A percentile compares a stretch with the other conserved stretches of the same genome.
These are phyloP conservation scores for Podila epicladia DNA, from an alignment of 192 early-diverging fungal genomes.

Conservation along the genomic window DNA sequence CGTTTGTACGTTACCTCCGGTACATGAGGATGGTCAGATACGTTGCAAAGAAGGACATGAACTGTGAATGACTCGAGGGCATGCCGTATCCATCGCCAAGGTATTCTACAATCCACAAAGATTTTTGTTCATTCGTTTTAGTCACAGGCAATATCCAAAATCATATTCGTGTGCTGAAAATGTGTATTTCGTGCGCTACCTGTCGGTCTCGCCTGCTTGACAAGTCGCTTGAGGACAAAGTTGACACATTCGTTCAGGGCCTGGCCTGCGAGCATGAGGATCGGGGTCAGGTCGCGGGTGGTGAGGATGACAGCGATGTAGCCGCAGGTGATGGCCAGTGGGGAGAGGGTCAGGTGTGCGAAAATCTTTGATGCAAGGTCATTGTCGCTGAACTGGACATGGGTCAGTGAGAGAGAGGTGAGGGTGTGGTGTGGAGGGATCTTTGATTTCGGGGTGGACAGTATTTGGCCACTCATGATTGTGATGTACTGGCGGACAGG, in stretches of 20 bases:
- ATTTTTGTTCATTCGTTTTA: background rate
- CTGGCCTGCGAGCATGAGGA: constrained; percentile 76
- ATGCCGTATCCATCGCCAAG: constrained; percentile 85
- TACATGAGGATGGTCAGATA: constrained; percentile 66
- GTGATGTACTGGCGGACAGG: background rate
- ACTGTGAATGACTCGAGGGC: constrained; percentile 87
- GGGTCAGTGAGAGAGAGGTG: constrained; percentile 74
- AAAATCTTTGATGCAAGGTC: constrained; percentile 71
- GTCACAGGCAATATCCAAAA: background rate
- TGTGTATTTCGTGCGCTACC: constrained; percentile 42
- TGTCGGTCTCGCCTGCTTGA: constrained; percentile 72
- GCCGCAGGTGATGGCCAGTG: constrained; percentile 74
- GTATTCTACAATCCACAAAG: constrained; percentile 56
- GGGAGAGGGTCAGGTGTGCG: constrained; percentile 73
- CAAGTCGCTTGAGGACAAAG: constrained; percentile 64
- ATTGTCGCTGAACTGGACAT: constrained; percentile 68
- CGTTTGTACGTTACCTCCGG: constrained; percentile 38
- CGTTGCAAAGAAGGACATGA: constrained; percentile 78
- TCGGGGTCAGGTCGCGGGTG: constrained; percentile 66
- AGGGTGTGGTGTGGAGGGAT: constrained; percentile 39
- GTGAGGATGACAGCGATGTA: constrained; percentile 74
- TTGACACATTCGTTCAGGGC: constrained; percentile 75
- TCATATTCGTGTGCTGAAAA: no score
- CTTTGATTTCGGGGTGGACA: constrained; percentile 5
- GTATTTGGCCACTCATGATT: background rate